phyloP scores from a whole-genome alignment of 2,329 filamentous ascomycete genomes.

The Aureobasidium sp. region DNA sequence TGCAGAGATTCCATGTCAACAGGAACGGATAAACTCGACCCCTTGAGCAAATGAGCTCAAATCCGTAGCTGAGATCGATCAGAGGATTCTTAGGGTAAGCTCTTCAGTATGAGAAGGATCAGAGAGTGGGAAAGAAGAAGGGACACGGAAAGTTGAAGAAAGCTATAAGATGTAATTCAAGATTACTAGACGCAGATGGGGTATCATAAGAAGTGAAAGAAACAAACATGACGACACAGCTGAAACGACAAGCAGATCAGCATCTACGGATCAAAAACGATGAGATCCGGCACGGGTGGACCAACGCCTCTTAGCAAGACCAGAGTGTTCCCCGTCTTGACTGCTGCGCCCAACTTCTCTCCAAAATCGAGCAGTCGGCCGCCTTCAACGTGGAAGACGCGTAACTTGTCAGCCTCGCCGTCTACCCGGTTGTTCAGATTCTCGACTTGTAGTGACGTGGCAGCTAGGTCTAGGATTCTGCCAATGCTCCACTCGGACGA shows the following conservation, averaged over 20 bases:
- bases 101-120: not conserved
- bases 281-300: constrained; percentile 62
- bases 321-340: constrained; percentile 80
- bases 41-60: constrained; percentile 1
- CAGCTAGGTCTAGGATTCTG: constrained; percentile 68
- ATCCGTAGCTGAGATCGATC: not conserved
- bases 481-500: constrained; percentile 78
- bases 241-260: not conserved
- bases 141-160: not conserved
- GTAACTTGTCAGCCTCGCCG: constrained; percentile 67
- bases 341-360: constrained; percentile 67
- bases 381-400: constrained; percentile 89
- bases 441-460: constrained; percentile 66
- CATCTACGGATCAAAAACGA: constrained; percentile 35
- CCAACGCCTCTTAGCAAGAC: constrained; percentile 81
- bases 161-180: not conserved
- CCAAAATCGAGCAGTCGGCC: constrained; percentile 79
- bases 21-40: constrained; percentile 1
- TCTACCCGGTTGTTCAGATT: constrained; percentile 75
- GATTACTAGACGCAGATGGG: not conserved
- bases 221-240: not conserved
- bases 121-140: too few relatives aligned
- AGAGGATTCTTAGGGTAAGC: not conserved
- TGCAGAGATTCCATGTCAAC: constrained; percentile 7
- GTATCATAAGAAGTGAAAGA: not conserved